Conservation (phyloP, 106 monocot species). For the Narthecium ossifragum region DNA sequence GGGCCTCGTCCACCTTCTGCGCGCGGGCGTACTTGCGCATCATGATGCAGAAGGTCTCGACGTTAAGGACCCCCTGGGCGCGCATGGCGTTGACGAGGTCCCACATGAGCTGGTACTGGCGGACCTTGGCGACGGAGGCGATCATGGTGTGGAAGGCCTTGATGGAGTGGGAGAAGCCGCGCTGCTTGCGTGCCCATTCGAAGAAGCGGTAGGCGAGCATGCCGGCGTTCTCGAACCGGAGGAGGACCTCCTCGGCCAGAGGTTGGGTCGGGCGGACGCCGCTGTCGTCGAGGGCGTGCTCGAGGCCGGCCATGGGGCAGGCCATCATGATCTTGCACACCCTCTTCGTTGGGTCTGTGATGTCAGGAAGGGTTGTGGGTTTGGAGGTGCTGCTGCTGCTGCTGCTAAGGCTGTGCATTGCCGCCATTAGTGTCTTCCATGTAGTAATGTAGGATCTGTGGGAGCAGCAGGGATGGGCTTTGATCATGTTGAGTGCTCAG, state of each 20-base stretch:
- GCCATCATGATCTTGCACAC: constrained; percentile 65
- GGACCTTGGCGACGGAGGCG: constrained; percentile 74
- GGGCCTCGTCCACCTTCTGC: constrained; percentile 70
- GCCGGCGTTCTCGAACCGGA: constrained; percentile 70
- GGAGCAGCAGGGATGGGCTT: too few relatives aligned
- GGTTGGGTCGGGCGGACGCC: constrained; percentile 44
- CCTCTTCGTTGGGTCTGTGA: constrained; percentile 23
- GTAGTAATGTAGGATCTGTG: too few relatives aligned
- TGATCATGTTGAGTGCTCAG: too few relatives aligned
- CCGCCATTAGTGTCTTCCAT: too few relatives aligned
- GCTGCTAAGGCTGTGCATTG: too few relatives aligned
- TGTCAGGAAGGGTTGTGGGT: too few relatives aligned
- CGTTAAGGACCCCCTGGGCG: constrained; percentile 42
- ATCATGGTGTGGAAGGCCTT: constrained; percentile 70
- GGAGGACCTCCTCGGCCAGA: constrained; percentile 46
- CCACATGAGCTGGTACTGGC: constrained; percentile 93
- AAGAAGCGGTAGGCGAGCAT: constrained; percentile 90
- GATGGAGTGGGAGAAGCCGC: constrained; percentile 47
- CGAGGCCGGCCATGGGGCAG: constrained; percentile 52
- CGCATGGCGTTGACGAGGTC: constrained; percentile 69
- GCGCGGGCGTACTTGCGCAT: constrained; percentile 83
- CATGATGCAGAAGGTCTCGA: constrained; percentile 83
- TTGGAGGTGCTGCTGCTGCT: too few relatives aligned
- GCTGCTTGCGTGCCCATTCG: constrained; percentile 58
- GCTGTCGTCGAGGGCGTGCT: constrained; percentile 52